Percentiles rank a stretch among this genome's conserved stretches.
These are phyloP conservation scores for Diaporthe velutina DNA, from an alignment of 2,329 filamentous ascomycete genomes.

Conservation along the genomic window DNA sequence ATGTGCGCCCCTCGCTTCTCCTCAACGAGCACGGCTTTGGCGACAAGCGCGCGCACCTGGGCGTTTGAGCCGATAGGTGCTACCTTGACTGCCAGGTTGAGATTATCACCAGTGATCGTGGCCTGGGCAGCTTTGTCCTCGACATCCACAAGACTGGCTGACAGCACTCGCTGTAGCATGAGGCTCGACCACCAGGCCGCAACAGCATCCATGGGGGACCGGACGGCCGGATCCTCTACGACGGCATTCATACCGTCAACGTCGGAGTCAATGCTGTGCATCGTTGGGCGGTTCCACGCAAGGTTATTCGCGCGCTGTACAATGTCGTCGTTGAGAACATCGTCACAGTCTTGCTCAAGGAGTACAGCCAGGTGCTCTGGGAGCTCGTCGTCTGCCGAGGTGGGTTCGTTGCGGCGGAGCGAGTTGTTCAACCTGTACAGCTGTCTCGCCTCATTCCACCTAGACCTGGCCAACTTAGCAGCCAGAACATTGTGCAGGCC, in stretches of 20 bases:
- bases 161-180: slow-evolving; percentile 77
- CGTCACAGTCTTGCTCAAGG: slow-evolving; percentile 83
- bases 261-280: slow-evolving; percentile 71
- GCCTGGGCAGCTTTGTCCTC: slow-evolving; percentile 58
- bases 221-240: slow-evolving; percentile 86
- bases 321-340: slow-evolving; percentile 82
- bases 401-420: slow-evolving; percentile 57
- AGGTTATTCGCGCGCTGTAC: slow-evolving; percentile 90
- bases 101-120: slow-evolving; percentile 58
- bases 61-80: slow-evolving; percentile 85
- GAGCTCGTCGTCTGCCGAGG: slow-evolving; percentile 70
- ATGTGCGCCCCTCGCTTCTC: slow-evolving; percentile 69
- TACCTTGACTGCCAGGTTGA: slow-evolving; percentile 77
- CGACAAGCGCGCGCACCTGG: slow-evolving; percentile 70
- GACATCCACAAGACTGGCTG: slow-evolving; percentile 69
- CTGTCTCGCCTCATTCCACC: slow-evolving; percentile 85
- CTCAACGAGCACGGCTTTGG: slow-evolving; percentile 68
- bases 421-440: slow-evolving; percentile 66
- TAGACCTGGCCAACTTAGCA: slow-evolving; percentile 78
- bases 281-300: slow-evolving; percentile 86
- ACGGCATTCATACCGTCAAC: slow-evolving; percentile 85
- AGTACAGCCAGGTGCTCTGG: slow-evolving; percentile 83
- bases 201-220: slow-evolving; percentile 89
- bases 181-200: slow-evolving; percentile 91
- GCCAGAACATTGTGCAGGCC: slow-evolving; percentile 79